These are phyloP conservation scores for Bromus sterilis DNA, from an alignment of 176 grass and related monocot species.

Conservation along the genomic window DNA sequence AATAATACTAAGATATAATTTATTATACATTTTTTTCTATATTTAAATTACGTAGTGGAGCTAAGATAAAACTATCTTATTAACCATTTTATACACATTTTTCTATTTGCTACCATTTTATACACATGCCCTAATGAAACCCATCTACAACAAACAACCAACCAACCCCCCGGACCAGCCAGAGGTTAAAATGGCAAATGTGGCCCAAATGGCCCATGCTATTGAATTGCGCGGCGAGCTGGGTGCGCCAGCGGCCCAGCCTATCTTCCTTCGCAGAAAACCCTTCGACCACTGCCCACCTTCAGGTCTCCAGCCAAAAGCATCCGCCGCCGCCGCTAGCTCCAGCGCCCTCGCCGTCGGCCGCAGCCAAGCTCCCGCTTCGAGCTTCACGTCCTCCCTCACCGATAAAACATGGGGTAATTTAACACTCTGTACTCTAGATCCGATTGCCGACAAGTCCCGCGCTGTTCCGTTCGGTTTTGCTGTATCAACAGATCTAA, in stretches of 20 bases:
- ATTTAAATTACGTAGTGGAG: too few species aligned
- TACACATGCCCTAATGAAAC: too few species aligned
- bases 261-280: background rate
- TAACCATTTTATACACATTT: too few species aligned
- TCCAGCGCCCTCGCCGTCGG: conserved; percentile 7
- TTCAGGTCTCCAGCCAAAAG: background rate
- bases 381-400: background rate
- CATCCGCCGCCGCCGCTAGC: background rate
- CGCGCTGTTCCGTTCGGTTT: background rate
- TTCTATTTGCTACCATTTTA: too few species aligned
- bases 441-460: background rate
- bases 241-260: too few species aligned
- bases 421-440: background rate
- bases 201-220: background rate
- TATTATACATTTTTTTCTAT: too few species aligned
- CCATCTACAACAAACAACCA: too few species aligned
- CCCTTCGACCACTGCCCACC: background rate
- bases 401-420: conserved; percentile 31
- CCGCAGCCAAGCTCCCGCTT: background rate
- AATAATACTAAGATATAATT: too few species aligned
- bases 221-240: too few species aligned
- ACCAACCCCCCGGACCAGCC: too few species aligned
- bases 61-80: too few species aligned
- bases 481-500: background rate
- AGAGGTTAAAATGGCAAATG: too few species aligned